Percentiles rank a stretch among this genome's conserved stretches.
These are phyloP conservation scores for Apostasia shenzhenica DNA, from an alignment of 106 monocot species.

Conservation along the genomic window DNA sequence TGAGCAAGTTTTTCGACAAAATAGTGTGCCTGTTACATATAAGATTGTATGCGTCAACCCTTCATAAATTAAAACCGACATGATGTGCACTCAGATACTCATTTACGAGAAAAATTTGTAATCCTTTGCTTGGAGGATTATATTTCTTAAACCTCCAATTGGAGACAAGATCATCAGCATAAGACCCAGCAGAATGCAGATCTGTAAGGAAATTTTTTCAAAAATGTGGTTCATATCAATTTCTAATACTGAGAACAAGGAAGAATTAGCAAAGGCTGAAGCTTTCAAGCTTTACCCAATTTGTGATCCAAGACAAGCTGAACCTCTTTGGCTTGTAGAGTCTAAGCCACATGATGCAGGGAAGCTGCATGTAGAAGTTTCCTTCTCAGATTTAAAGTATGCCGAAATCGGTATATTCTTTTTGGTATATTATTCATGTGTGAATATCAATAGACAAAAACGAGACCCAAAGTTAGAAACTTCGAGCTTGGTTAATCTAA, in stretches of 20 bases:
- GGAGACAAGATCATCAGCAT: constrained; percentile 29
- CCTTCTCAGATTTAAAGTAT: not conserved
- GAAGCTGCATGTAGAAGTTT: constrained; percentile 28
- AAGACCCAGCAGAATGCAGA: constrained; percentile 41
- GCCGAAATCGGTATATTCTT: not conserved
- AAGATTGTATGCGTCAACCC: too few species aligned
- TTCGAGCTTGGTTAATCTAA: not conserved
- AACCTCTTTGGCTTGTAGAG: constrained; percentile 53
- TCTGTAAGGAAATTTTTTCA: constrained; percentile 16
- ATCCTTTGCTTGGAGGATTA: constrained; percentile 29
- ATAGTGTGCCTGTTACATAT: too few species aligned
- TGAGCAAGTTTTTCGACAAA: too few species aligned
- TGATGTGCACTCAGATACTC: too few species aligned
- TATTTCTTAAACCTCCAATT: constrained; percentile 36
- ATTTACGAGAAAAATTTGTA: constrained; percentile 36
- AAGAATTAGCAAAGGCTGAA: not conserved
- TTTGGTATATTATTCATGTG: too few species aligned
- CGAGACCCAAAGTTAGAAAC: not conserved
- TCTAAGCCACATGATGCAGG: constrained; percentile 76
- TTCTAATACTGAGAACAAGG: not conserved
- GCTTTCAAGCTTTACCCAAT: constrained; percentile 3
- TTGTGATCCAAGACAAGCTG: constrained; percentile 47
- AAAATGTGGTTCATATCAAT: not conserved
- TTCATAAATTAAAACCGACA: too few species aligned
- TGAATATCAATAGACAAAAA: constrained; percentile 1